phyloP scores from a whole-genome alignment of 2,329 filamentous ascomycete species.

The Microthyrium microscopicum region DNA sequence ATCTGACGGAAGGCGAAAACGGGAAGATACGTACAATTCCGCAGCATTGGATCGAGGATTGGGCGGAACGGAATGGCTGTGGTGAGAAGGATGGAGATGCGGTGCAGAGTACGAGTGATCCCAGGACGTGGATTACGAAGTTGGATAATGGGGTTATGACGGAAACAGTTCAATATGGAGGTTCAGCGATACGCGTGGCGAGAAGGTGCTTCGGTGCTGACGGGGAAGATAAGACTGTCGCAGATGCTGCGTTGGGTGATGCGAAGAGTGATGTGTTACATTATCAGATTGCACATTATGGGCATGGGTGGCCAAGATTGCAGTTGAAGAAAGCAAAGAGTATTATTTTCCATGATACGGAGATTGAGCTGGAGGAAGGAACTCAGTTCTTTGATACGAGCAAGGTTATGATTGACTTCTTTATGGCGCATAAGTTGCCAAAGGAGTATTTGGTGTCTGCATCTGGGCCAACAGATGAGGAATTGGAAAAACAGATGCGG shows the following conservation, averaged over 20 bases:
- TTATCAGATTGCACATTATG: conserved; percentile 3
- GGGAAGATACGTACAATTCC: conserved; percentile 6
- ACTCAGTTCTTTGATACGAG: conserved; percentile 5
- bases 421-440: conserved; percentile 5
- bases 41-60: conserved; percentile 4
- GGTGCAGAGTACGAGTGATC: background rate
- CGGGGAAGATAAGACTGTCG: too few relatives aligned
- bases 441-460: background rate
- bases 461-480: background rate
- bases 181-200: background rate
- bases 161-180: conserved; percentile 4
- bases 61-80: conserved; percentile 6
- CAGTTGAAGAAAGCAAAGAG: conserved; percentile 3
- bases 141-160: conserved; percentile 2
- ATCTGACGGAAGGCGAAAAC: conserved; percentile 4
- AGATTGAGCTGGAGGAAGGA: background rate
- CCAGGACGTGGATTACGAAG: background rate
- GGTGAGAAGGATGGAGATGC: conserved; percentile 3
- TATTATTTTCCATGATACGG: background rate
- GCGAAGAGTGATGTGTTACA: conserved; percentile 1
- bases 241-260: background rate
- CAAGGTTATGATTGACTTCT: conserved; percentile 4
- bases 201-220: conserved; percentile 3
- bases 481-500: background rate
- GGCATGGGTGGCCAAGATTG: conserved; percentile 7